These are phyloP conservation scores for Rhizopogon vesiculosus DNA, from an alignment of 768 basidiomycete species.

Conservation along the genomic window DNA sequence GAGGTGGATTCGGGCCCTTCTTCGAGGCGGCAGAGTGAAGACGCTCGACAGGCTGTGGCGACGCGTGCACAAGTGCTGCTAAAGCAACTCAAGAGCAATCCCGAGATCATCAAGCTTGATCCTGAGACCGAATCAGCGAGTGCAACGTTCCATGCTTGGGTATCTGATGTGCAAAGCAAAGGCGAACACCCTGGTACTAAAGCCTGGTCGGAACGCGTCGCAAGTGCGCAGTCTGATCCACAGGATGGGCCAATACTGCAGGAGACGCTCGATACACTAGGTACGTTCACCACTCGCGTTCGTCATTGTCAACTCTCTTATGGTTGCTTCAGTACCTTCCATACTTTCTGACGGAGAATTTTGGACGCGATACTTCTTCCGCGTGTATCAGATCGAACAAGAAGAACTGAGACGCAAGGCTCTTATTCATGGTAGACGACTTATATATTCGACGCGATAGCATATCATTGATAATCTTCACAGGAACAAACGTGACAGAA, in stretches of 20 bases:
- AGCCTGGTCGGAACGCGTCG: constrained; percentile 51
- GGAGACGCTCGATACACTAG: constrained; percentile 50
- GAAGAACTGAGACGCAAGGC: constrained; percentile 79
- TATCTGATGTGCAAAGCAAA: constrained; percentile 51
- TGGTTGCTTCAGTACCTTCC: constrained; percentile 55
- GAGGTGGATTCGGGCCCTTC: constrained; percentile 21
- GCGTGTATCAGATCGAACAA: constrained; percentile 71
- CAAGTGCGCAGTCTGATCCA: constrained; percentile 44
- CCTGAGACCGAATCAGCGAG: constrained; percentile 61
- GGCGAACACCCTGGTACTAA: constrained; percentile 41
- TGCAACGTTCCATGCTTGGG: constrained; percentile 58
- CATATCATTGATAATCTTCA: constrained; percentile 5
- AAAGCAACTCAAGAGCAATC: constrained; percentile 67
- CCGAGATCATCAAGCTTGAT: constrained; percentile 70
- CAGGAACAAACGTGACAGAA: constrained; percentile 64
- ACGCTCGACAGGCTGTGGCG: constrained; percentile 51
- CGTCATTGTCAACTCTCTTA: neutral
- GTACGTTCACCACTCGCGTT: constrained; percentile 33
- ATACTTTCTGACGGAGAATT: constrained; percentile 61
- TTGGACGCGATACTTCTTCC: constrained; percentile 91
- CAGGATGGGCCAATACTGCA: constrained; percentile 50
- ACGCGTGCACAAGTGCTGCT: constrained; percentile 78
- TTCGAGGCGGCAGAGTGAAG: constrained; percentile 28
- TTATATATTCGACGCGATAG: neutral
- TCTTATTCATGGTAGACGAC: constrained; percentile 58